Base-by-base conservation (phyloP, 2,329 filamentous ascomycete genomes). In the Neoscytalidium dimidiatum region DNA sequence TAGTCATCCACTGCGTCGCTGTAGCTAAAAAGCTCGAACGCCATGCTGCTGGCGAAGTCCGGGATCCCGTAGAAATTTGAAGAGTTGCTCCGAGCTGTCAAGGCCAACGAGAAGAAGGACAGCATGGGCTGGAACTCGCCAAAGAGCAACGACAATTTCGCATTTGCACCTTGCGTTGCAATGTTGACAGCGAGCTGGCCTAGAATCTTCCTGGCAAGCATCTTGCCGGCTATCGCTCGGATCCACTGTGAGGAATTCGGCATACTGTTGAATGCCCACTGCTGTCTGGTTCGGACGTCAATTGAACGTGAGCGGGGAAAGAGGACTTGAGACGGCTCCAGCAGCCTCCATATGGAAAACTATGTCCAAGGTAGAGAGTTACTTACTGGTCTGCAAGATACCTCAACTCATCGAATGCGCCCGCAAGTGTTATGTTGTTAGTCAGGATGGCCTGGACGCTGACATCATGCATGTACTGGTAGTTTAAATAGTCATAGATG, bases 401-500 rank as follows among this genome's bases (percentile, higher is more conserved):
- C n/a, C 51, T 46, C 11, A 78, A 67, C 28, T 68, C 64, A 41
- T 69, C 67, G 26, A 75, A 70, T 64, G 35, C 64, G 4, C 56
- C 46, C 9, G 26, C 26, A 21, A 65, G 43, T 2, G 53, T 69
- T 64, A 73, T 70, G 56, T 74, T 69, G 51, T 73, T 74, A n/a
- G 69, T 56, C n/a, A 81, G 69, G 1, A 71, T 66, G 2, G 70
- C 66, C 53, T 75, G 71, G 23, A 81, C 74, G 5, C 77, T 81
- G 9, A 70, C 69, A 68, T 88, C 85, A 73, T 88, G 85, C 19
- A 77, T 69, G 58, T 80, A 80, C 43, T 81, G 78, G 71, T 88
- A 88, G 33, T 81, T 79, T 49, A 88, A 73, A 68, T 84, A 87
- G 66, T 88, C 85, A 62, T 81, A 84, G 66, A 88, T 84, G 13